Evolutionary conservation across 768 basidiomycete genomes (phyloP).

Genomic region (Infundibulicybe gibba): DNA sequence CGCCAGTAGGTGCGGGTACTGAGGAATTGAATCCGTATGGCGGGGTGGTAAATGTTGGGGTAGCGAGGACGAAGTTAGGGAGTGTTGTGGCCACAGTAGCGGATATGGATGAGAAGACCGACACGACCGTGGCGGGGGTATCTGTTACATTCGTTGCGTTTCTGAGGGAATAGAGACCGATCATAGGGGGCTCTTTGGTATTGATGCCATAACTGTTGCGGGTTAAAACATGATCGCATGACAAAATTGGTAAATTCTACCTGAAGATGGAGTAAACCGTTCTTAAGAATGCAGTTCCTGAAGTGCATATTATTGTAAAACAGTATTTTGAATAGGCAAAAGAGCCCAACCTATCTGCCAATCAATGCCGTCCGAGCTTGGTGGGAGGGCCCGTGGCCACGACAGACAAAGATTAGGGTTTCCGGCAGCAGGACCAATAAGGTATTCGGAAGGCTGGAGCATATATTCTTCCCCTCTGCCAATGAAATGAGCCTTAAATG

Average conservation of each 20-base stretch:
- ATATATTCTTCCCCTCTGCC: slow-evolving; percentile 48
- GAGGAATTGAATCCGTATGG: slow-evolving; percentile 70
- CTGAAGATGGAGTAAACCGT: slow-evolving; percentile 81
- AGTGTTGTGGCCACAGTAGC: slow-evolving; percentile 65
- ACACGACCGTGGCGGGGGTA: slow-evolving; percentile 36
- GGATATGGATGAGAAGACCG: slow-evolving; percentile 57
- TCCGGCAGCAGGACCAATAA: slow-evolving; percentile 66
- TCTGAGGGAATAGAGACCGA: slow-evolving; percentile 67
- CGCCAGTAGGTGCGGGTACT: slow-evolving; percentile 47
- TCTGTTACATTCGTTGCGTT: slow-evolving; percentile 41
- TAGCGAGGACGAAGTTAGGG: slow-evolving; percentile 67
- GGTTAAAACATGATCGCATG: neutral
- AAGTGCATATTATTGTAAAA: neutral
- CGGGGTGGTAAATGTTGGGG: slow-evolving; percentile 61
- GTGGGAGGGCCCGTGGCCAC: slow-evolving; percentile 69
- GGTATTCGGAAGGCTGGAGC: slow-evolving; percentile 70
- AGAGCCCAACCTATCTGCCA: slow-evolving; percentile 67
- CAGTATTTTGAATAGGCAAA: neutral
- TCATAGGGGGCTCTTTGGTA: slow-evolving; percentile 67
- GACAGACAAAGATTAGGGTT: slow-evolving; percentile 67
- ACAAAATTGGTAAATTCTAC: slow-evolving; percentile 27
- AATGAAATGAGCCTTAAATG: neutral
- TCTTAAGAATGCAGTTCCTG: slow-evolving; percentile 64
- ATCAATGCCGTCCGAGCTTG: slow-evolving; percentile 71
- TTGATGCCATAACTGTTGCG: slow-evolving; percentile 71